Evolutionary conservation across 257 asterid genomes (phyloP), one percentile per base, ranked within the genome.

Genomic region (Coffea canephora): DNA sequence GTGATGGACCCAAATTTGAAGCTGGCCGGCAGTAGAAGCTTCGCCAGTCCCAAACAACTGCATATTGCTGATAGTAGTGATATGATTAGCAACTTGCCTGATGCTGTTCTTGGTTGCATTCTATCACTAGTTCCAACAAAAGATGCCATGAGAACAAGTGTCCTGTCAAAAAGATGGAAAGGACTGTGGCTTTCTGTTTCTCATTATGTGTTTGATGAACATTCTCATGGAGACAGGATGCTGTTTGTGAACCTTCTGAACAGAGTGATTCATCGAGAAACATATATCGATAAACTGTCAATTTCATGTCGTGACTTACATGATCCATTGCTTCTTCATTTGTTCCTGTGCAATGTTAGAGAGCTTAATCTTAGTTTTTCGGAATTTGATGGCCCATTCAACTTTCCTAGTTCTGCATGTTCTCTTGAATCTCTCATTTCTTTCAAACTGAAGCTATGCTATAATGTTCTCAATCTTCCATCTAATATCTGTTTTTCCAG

Each of bases 161-260:
- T 66, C 11, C 43, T 66, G 71, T 66, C 71, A 27, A 66, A 66
- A 66, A 66, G 71, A 66, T 66, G 71, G 71, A 34, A 66, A 34
- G 71, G 31, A 66, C 45, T 66, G 14, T 66, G 71, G 45, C 71
- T 66, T 66, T 66, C 71, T 66, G 13, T 66, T 31, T 7, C 71
- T 14, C 43, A 66, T 19, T 66, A 66, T 31, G 23, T 5, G 36
- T 66, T 66, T 66, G 71, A 66, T 13, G 71, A 34, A 66, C 21
- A 15, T 27, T 31, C 21, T 27, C 71, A 66, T 12, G 45, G 21
- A 66, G 71, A 66, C 43, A 27, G 27, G 43, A 8, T 25, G 19
- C 71, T 66, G 45, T 34, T 66, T 18, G 31, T 66, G 43, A 27
- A 12, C 45, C 45, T 66, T 66, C 13, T 66, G 71, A 66, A 31